A percentile compares a stretch with the other conserved stretches of the same genome.
phyloP scores from a whole-genome alignment of 2,329 filamentous ascomycete species.

The Xylariaceae sp. region DNA sequence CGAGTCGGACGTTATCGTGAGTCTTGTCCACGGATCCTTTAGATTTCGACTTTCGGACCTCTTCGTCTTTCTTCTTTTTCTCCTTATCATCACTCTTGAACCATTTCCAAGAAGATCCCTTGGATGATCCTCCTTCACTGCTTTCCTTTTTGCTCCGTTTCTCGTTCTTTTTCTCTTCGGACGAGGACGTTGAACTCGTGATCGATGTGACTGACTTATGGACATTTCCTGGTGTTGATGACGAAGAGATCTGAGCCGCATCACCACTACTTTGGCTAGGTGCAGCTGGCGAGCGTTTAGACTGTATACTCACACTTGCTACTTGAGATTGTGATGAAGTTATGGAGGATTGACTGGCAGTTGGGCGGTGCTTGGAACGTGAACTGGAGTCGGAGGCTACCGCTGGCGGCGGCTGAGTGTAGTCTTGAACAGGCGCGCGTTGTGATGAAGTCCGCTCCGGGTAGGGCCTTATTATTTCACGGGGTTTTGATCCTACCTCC shows the following conservation, averaged over 20 bases:
- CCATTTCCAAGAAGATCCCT: constrained; percentile 81
- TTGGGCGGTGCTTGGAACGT: constrained; percentile 41
- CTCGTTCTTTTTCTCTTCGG: constrained; percentile 69
- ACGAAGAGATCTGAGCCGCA: constrained; percentile 59
- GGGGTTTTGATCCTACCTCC: constrained; percentile 18
- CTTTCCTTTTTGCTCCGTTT: constrained; percentile 72
- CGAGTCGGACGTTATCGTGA: constrained; percentile 76
- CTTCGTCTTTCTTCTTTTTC: constrained; percentile 57
- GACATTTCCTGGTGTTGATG: constrained; percentile 62
- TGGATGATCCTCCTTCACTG: constrained; percentile 48
- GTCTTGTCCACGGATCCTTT: constrained; percentile 51
- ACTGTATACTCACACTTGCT: constrained; percentile 20
- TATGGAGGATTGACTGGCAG: constrained; percentile 31
- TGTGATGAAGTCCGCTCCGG: constrained; percentile 54
- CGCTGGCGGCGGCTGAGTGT: constrained; percentile 42
- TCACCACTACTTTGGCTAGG: constrained; percentile 55
- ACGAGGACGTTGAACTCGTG: constrained; percentile 26
- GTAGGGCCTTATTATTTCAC: constrained; percentile 35
- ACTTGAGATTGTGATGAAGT: constrained; percentile 23
- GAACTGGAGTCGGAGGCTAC: constrained; percentile 42
- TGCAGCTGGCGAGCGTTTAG: constrained; percentile 32
- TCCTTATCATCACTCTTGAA: constrained; percentile 74
- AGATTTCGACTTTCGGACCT: constrained; percentile 62
- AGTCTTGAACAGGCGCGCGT: constrained; percentile 37
- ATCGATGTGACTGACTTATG: constrained; percentile 58